Evolutionary conservation across 306 rosid species (phyloP).

Genomic region (Castanea sativa): DNA sequence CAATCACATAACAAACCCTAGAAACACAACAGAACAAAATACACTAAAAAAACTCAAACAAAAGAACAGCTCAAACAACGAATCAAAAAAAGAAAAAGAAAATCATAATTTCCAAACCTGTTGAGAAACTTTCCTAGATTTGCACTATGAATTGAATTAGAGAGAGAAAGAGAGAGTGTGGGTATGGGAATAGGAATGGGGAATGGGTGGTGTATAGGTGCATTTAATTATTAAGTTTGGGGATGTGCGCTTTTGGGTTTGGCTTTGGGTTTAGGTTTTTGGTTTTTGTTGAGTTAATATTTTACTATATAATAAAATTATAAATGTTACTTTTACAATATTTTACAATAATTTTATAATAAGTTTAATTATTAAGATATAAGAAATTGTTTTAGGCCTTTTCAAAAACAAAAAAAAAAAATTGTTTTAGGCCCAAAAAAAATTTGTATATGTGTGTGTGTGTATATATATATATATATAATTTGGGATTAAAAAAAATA

Average conservation of each 20-base stretch:
- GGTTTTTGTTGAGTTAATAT: background rate
- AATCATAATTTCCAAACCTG: too few species aligned
- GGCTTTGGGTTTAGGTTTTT: background rate
- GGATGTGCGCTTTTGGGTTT: background rate
- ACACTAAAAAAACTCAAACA: background rate
- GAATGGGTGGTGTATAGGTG: background rate
- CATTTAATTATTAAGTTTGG: constrained; percentile 4
- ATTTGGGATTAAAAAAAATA: too few species aligned
- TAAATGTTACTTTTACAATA: too few species aligned
- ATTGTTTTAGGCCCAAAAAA: too few species aligned
- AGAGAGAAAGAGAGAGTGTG: background rate
- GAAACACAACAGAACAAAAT: background rate
- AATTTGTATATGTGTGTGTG: too few species aligned
- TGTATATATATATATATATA: too few species aligned
- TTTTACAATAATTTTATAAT: too few species aligned
- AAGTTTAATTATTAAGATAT: too few species aligned
- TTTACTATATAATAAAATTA: too few species aligned
- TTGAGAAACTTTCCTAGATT: constrained; percentile 9
- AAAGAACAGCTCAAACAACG: background rate
- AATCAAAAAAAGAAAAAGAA: too few species aligned
- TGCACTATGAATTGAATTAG: constrained; percentile 12
- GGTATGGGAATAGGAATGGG: background rate
- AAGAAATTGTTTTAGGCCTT: too few species aligned
- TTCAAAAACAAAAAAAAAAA: too few species aligned
- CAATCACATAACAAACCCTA: constrained; percentile 12